Base-by-base conservation (phyloP, 768 basidiomycete genomes). In the Amanita molliuscula region DNA sequence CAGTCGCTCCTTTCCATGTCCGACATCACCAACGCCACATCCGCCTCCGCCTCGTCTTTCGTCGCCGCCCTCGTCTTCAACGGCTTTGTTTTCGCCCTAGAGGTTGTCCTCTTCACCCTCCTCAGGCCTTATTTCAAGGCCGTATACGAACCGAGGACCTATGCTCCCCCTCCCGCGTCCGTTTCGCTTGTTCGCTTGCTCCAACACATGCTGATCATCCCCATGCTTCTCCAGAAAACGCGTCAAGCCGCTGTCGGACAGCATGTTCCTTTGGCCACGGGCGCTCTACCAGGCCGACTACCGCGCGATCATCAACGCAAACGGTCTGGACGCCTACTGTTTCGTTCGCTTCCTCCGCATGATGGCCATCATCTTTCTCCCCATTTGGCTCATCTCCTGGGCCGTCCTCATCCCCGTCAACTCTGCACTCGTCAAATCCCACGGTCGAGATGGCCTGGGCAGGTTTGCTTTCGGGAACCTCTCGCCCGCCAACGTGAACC, bases 361-460 rank as follows among this genome's bases (percentile, higher is more conserved):
- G 74, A 86, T 96, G 79, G 62, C 81, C 44, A 77, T 82, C 55
- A 68, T 93, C 21, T 75, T 97, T 62, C 58, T 94, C 5, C 94
- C 96, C 20, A 89, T 96, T 59, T 99, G 91, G 94, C 54, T 91
- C 44, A 25, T 97, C 26, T 88, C 90, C 2, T 97, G 95, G 94
- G 61, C 68, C 44, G 71, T 96, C 51, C 77, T 98, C 28, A 67
- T 98, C 0, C 95, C 95, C 18, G 65, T 87, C 57, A 78, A 82
- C 4, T 66, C 76, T 21, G 78, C 78, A 45, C 68, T 72, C 47
- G 84, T 81, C 0, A 53, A 58, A 1, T 69, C 71, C 2, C 51
- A 59, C 0, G 69, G 68, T 11, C 72, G 78, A 49, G 64, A 64
- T 1, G 81, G 84, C 3, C 69, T 96, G 53, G 78, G 84, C 55